Evolutionary conservation across 306 rosid species (phyloP), one percentile per base, ranked within the genome.

Genomic region (Delonix regia): DNA sequence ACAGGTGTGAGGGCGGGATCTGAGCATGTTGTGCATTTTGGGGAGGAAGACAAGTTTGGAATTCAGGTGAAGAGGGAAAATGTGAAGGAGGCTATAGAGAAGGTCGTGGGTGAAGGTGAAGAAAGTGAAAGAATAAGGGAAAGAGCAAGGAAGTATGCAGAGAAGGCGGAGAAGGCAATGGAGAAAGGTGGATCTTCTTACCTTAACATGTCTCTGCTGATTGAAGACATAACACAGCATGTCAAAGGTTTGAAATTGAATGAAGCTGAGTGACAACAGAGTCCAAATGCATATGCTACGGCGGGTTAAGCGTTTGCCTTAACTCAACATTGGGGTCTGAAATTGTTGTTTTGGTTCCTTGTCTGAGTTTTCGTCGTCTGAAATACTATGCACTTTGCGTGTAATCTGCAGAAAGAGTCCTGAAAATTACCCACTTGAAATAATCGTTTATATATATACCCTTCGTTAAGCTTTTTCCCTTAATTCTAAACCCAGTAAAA

Each of bases 161-260:
- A 63, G 3, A 28, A 61, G 67, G 94, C 92, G 2, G 73, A 78
- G 75, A 78, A 39, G 16, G 83, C 92, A 5, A 52, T 80, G 15
- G 87, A 81, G 72, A 69, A 82, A n/a, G 86, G 83, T 36, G 88
- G 91, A 1, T 89, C 90, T 69, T 90, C 91, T 38, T 73, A 75
- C 4, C 19, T 6, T 9, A 79, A 82, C 49, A 60, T 87, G 69
- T 75, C 78, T 0, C 41, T 48, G 25, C 30, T 87, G 2, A 64
- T 82, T 44, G 71, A 87, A 62, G 88, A 80, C 27, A 65, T 85
- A n/a, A 49, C 21, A n/a, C n/a, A 64, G 9, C 57, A 41, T 57
- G 70, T 55, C 44, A 28, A 73, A 27, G 33, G 39, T 49, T 67
- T 14, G 24, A 71, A 71, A 49, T 56, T 14, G 24, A 71, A 71